phyloP scores from a whole-genome alignment of 176 grass and related monocot genomes.

The Typha latifolia region DNA sequence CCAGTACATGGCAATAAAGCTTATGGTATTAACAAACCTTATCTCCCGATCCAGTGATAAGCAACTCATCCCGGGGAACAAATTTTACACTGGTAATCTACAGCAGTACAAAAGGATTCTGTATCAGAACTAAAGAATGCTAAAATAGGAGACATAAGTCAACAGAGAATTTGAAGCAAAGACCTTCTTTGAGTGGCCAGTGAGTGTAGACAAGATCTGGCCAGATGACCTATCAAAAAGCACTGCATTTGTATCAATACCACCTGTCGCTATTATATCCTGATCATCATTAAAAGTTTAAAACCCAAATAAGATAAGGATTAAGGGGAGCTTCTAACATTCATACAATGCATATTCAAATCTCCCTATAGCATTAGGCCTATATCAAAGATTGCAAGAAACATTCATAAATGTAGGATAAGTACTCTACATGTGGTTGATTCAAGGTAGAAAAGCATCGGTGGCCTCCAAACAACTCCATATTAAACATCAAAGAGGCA shows the following conservation, averaged over 20 bases:
- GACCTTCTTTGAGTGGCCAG: constrained; percentile 97
- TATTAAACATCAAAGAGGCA: too few species aligned
- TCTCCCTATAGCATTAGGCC: neutral
- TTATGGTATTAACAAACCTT: constrained; percentile 37
- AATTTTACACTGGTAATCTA: constrained; percentile 96
- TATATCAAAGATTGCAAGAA: neutral
- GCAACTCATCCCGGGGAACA: constrained; percentile 57
- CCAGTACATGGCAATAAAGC: too few species aligned
- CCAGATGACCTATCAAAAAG: constrained; percentile 82
- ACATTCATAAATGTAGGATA: neutral
- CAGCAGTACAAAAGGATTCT: neutral
- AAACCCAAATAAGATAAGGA: constrained; percentile 3
- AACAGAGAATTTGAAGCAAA: constrained; percentile 4
- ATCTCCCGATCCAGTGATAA: constrained; percentile 84
- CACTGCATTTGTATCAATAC: constrained; percentile 90
- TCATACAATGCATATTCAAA: neutral
- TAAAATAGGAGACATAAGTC: neutral
- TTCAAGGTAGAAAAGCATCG: neutral
- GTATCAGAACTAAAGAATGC: constrained; percentile 9
- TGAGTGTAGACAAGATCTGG: constrained; percentile 82
- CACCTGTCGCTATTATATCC: constrained; percentile 91
- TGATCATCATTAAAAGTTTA: constrained; percentile 32
- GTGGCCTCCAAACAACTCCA: too few species aligned
- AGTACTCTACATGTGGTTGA: neutral
- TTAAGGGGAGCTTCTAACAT: neutral